phyloP scores from a whole-genome alignment of 257 asterid species.

The Apocynum venetum region DNA sequence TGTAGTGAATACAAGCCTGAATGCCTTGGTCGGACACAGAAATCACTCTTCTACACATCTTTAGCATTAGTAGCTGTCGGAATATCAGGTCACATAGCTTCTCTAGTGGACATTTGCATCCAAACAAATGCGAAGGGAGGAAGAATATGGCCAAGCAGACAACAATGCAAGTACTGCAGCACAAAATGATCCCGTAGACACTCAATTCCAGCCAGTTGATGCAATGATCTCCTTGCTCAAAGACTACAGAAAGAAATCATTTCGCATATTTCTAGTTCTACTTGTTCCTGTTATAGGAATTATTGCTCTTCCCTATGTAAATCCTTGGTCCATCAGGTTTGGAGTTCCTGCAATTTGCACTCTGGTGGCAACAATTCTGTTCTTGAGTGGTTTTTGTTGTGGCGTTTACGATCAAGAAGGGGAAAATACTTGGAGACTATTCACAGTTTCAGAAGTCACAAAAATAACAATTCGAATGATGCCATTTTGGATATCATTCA shows the following conservation, averaged over 20 bases:
- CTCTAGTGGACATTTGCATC: slow-evolving; percentile 21
- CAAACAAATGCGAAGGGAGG: slow-evolving; percentile 18
- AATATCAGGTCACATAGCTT: slow-evolving; percentile 32
- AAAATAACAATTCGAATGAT: slow-evolving; percentile 30
- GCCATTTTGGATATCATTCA: slow-evolving; percentile 37
- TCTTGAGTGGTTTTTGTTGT: slow-evolving; percentile 22
- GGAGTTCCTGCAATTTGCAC: slow-evolving; percentile 51
- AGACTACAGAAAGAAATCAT: not conserved
- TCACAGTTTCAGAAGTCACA: slow-evolving; percentile 48
- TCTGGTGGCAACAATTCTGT: slow-evolving; percentile 30
- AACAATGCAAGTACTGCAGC: not conserved
- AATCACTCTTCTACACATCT: slow-evolving; percentile 39
- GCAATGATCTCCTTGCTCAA: not conserved
- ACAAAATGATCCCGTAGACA: not conserved
- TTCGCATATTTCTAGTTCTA: not conserved
- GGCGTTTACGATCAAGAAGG: slow-evolving; percentile 14
- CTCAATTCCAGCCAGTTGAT: slow-evolving; percentile 18
- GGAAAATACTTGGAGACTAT: slow-evolving; percentile 30
- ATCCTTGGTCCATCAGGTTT: slow-evolving; percentile 46
- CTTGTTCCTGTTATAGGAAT: slow-evolving; percentile 29
- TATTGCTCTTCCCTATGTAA: slow-evolving; percentile 49
- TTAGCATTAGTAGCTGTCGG: slow-evolving; percentile 45
- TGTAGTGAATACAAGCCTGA: slow-evolving; percentile 39
- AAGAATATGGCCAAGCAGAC: not conserved
- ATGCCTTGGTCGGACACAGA: slow-evolving; percentile 47